A percentile compares a stretch with the other conserved stretches of the same genome.
Evolutionary conservation across 805 yeast species (phyloP).

Genomic region (Komagataella kurtzmanii): DNA sequence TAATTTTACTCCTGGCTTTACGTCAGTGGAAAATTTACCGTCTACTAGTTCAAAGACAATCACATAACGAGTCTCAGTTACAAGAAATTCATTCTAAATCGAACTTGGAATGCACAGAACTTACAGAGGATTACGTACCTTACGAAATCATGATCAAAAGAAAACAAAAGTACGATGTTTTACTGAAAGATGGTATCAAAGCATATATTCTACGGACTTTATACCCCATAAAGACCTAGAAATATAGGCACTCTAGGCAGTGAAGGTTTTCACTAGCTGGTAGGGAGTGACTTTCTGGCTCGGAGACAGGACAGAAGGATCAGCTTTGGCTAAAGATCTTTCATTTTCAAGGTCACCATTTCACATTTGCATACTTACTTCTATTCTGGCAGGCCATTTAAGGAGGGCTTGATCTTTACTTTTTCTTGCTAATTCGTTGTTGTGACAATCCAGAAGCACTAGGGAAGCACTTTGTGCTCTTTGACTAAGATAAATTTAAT

Average conservation of each 20-base stretch:
- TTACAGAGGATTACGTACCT: background rate
- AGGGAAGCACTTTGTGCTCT: no score
- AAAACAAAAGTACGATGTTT: background rate
- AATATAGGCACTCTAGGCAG: no score
- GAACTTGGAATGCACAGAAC: background rate
- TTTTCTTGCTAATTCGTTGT: no score
- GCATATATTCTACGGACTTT: background rate
- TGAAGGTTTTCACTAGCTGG: no score
- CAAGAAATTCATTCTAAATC: background rate
- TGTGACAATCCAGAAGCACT: no score
- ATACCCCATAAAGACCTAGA: background rate
- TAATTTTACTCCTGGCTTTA: constrained; percentile 27
- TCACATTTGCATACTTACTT: no score
- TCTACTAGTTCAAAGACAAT: constrained; percentile 10
- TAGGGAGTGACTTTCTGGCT: no score
- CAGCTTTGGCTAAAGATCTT: background rate
- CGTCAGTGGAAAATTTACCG: constrained; percentile 38
- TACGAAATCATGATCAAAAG: background rate
- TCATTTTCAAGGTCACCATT: no score
- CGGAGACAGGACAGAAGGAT: background rate
- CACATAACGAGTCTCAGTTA: background rate
- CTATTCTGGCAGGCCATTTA: no score
- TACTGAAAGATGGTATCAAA: background rate
- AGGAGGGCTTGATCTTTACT: no score
- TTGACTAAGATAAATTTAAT: no score